phyloP scores from a whole-genome alignment of 1,284 basidiomycete species.

The Malassezia restricta region DNA sequence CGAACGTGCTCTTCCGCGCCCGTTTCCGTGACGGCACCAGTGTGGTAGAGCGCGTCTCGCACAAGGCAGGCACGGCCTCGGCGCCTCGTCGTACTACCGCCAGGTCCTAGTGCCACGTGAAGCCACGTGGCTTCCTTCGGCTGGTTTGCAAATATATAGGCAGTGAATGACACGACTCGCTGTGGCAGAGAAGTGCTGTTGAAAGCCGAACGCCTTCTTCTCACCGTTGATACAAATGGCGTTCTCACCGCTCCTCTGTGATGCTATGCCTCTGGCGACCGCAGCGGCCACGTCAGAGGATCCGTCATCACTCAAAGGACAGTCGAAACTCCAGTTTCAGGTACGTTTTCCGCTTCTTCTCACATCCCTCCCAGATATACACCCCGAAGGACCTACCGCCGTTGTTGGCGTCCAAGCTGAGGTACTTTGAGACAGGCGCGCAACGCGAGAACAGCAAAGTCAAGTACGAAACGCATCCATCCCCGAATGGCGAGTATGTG shows the following conservation, averaged over 20 bases:
- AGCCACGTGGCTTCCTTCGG: neutral
- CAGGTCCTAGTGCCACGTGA: conserved; percentile 20
- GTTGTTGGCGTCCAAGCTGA: neutral
- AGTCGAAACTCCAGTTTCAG: neutral
- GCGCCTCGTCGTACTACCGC: conserved; percentile 7
- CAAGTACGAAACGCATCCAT: neutral
- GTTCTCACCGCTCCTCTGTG: conserved; percentile 15
- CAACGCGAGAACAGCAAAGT: neutral
- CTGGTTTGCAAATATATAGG: neutral
- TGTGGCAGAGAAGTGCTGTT: neutral
- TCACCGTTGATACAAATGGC: neutral
- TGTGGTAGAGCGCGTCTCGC: conserved; percentile 57
- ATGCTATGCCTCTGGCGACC: conserved; percentile 2
- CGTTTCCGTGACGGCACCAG: conserved; percentile 83
- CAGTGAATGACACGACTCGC: neutral
- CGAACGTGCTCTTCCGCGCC: conserved; percentile 88
- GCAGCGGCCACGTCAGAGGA: neutral
- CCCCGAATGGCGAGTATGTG: neutral
- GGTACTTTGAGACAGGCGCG: neutral
- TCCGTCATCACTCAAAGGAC: neutral
- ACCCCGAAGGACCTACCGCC: neutral
- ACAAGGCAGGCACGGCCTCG: conserved; percentile 2
- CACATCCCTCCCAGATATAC: conserved; percentile 3
- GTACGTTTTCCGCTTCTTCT: neutral
- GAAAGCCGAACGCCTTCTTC: neutral